These are phyloP conservation scores for Periconia digitata DNA, from an alignment of 2,329 filamentous ascomycete genomes.

Conservation along the genomic window DNA sequence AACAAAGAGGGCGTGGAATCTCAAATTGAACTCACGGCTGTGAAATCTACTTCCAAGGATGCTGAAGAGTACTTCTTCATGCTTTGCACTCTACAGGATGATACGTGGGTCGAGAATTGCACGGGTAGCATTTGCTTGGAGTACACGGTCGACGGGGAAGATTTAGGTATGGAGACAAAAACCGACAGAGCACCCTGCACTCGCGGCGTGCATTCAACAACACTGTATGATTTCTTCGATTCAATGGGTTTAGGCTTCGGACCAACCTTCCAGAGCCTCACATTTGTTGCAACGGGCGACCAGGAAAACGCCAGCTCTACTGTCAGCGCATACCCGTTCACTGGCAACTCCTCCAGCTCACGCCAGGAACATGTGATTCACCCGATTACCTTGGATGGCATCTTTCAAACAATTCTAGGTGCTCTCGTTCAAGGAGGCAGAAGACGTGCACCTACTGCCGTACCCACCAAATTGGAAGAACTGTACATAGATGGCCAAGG, in stretches of 20 bases:
- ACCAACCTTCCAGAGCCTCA: background rate
- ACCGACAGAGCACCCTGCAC: background rate
- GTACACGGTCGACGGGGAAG: background rate
- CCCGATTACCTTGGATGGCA: slow-evolving; percentile 5
- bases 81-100: background rate
- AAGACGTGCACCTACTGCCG: background rate
- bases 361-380: slow-evolving; percentile 6
- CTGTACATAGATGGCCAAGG: background rate
- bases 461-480: background rate
- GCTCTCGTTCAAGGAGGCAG: slow-evolving; percentile 1
- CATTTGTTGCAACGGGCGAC: background rate
- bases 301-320: background rate
- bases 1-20: background rate
- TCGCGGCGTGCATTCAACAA: background rate
- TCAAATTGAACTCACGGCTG: background rate
- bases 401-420: slow-evolving; percentile 4
- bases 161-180: background rate
- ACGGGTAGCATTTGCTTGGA: background rate
- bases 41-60: background rate
- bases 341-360: background rate
- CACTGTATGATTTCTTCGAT: background rate
- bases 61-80: background rate
- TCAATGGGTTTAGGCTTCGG: background rate
- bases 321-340: background rate
- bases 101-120: background rate